A percentile compares a stretch with the other conserved stretches of the same genome.
These are phyloP conservation scores for Colletotrichum agaves DNA, from an alignment of 2,329 filamentous ascomycete species.

Conservation along the genomic window DNA sequence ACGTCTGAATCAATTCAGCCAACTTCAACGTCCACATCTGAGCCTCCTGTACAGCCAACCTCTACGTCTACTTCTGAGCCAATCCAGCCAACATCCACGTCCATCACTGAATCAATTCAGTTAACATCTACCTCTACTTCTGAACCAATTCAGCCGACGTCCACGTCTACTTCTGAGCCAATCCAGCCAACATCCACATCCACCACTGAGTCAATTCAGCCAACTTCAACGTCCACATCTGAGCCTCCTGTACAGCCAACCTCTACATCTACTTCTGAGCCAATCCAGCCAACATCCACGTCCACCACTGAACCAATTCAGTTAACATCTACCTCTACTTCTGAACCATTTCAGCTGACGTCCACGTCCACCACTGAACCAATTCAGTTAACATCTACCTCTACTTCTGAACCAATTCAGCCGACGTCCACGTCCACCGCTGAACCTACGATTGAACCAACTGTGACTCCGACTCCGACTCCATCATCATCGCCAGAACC, in stretches of 20 bases:
- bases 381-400: background rate
- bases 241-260: too few species aligned
- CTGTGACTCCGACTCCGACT: background rate
- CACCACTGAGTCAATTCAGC: background rate
- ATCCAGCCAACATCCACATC: background rate
- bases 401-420: background rate
- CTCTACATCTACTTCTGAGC: too few species aligned
- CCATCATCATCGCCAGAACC: background rate
- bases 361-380: background rate
- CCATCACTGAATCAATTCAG: background rate
- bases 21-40: background rate
- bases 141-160: background rate
- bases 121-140: background rate
- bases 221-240: background rate
- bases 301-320: background rate
- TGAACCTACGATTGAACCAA: background rate
- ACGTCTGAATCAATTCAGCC: background rate
- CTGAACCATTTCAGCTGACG: background rate
- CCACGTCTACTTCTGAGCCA: background rate
- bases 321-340: too few species aligned
- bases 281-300: background rate
- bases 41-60: background rate
- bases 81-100: background rate
- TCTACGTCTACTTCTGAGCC: too few species aligned
- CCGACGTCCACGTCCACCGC: background rate